These are phyloP conservation scores for Trichosporon sp. DNA, from an alignment of 1,284 basidiomycete species.

Conservation along the genomic window DNA sequence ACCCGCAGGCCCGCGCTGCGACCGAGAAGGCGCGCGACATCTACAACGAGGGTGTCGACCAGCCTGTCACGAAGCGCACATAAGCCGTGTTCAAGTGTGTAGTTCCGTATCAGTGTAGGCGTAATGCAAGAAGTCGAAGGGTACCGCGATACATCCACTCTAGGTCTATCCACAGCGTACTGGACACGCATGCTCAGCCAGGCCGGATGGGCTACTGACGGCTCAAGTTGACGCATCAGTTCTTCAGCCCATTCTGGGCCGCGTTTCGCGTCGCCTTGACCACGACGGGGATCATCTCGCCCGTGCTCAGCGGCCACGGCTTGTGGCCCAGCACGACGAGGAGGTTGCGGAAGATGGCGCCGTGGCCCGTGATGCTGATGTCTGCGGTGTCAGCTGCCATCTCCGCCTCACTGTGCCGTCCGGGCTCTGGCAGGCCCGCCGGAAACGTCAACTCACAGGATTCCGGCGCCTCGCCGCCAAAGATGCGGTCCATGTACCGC, in stretches of 20 bases:
- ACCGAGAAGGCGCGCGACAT: not conserved
- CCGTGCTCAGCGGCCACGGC: slow-evolving; percentile 44
- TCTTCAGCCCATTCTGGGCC: not conserved
- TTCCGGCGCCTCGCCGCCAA: slow-evolving; percentile 51
- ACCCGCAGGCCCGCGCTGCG: not conserved
- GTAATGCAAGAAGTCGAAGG: not conserved
- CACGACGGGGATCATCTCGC: slow-evolving; percentile 49
- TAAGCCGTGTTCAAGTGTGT: not conserved
- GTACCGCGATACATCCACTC: no score
- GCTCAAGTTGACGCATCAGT: no score
- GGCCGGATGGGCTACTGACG: no score
- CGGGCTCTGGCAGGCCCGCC: not conserved
- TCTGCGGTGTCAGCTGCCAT: slow-evolving; percentile 28
- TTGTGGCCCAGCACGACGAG: slow-evolving; percentile 46
- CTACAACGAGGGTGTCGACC: slow-evolving; percentile 1
- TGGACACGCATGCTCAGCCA: no score
- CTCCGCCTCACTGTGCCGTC: not conserved
- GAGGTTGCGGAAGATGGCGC: slow-evolving; percentile 48
- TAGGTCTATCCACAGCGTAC: no score
- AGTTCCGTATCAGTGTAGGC: not conserved
- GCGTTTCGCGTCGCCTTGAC: slow-evolving; percentile 37
- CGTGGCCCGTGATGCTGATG: slow-evolving; percentile 52
- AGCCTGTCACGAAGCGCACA: not conserved
- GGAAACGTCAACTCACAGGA: slow-evolving; percentile 54
- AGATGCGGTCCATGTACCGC: slow-evolving; percentile 62